Conservation (phyloP, 345 rosid genomes). For the Melaleuca alternifolia region DNA sequence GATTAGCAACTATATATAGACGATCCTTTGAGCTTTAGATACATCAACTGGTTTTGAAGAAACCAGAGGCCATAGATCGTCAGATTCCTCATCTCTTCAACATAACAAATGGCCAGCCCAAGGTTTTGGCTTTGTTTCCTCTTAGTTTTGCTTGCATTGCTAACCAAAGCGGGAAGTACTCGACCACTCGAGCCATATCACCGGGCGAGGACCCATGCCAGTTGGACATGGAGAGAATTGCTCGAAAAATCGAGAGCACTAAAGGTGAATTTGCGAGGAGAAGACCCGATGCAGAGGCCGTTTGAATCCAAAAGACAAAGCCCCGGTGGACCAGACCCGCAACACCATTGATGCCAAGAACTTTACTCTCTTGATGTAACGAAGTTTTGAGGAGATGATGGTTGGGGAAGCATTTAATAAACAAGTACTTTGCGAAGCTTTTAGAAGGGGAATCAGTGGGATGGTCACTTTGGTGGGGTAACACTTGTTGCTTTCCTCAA, state of each 20-base stretch:
- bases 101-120: conserved; percentile 8
- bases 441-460: not conserved
- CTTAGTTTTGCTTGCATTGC: conserved; percentile 1
- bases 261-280: not conserved
- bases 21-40: not conserved
- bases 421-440: not conserved
- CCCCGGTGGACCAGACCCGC: conserved; percentile 37
- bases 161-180: not conserved
- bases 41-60: no score
- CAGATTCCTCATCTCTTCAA: not conserved
- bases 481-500: not conserved
- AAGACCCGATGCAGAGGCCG: not conserved
- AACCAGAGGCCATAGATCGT: not conserved
- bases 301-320: conserved; percentile 11
- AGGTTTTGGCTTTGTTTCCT: conserved; percentile 10
- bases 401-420: not conserved
- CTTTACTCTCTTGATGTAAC: not conserved
- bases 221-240: not conserved
- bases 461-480: not conserved
- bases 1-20: not conserved
- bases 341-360: conserved; percentile 12
- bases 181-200: not conserved
- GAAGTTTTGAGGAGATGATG: not conserved
- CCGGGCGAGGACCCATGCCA: not conserved
- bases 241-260: not conserved